Conservation (phyloP, 73 alveolate species). For the Paramecium bursaria region DNA sequence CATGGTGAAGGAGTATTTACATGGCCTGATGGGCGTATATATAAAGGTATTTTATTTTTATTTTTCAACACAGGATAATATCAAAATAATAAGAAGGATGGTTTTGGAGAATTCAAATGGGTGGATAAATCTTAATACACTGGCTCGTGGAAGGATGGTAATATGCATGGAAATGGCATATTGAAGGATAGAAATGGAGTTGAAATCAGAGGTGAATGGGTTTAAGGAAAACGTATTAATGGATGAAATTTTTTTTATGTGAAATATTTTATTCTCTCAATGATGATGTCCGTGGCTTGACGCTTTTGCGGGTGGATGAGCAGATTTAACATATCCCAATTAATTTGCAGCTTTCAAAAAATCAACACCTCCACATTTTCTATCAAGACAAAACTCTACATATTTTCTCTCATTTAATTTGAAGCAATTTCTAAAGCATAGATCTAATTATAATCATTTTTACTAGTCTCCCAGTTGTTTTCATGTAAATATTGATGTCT, state of each 20-base stretch:
- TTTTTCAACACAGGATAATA: conserved; percentile 69
- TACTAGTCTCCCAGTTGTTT: conserved; percentile 57
- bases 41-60: conserved; percentile 55
- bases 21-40: conserved; percentile 73
- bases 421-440: conserved; percentile 70
- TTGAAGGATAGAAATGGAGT: conserved; percentile 60
- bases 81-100: conserved; percentile 73
- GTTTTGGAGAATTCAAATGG: conserved; percentile 73
- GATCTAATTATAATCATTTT: conserved; percentile 50
- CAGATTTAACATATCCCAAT: conserved; percentile 64
- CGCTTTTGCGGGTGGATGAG: conserved; percentile 15
- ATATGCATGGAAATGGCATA: conserved; percentile 86
- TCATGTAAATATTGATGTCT: conserved; percentile 65
- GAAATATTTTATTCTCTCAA: no score
- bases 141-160: conserved; percentile 82
- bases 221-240: conserved; percentile 66
- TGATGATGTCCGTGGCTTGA: conserved; percentile 42
- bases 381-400: conserved; percentile 65
- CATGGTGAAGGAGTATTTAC: conserved; percentile 83
- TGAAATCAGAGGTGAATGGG: conserved; percentile 69
- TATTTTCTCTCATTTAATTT: conserved; percentile 62
- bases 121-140: conserved; percentile 71
- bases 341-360: conserved; percentile 54
- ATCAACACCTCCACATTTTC: conserved; percentile 61
- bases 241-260: no score